Evolutionary conservation across 495 filamentous ascomycete species (phyloP), one percentile per base, ranked within the genome.

Genomic region (Penicillium angulare): DNA sequence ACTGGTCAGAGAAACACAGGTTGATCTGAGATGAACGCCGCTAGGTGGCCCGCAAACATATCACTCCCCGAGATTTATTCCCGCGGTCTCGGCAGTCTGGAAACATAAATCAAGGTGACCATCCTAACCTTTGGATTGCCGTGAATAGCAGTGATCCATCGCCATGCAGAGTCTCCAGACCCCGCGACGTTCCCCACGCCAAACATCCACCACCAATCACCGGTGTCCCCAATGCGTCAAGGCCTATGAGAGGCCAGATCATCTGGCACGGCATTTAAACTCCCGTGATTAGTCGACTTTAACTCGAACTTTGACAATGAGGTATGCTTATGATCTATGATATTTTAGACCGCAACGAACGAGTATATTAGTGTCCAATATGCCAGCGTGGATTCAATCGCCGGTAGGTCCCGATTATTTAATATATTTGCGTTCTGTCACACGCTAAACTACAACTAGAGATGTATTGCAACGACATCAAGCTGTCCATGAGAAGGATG

Each of bases 231-330:
- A 67, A 1, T 67, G 61, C 21, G 53, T 46, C 44, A 57, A 57
- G 53, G 59, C 51, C 6, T 67, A 65, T 18, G 57, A 60, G 21
- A 45, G 57, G 1, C 49, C 57, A 7, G 64, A 67, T 44, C 64
- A 67, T 50, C 41, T 67, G n/a, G 56, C 61, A 16, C 64, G 64
- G 23, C 64, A 64, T 45, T 42, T 64, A 21, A 58, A 67, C 34
- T 64, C 64, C 32, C 63, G 61, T 64, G 38, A 41, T 52, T 12
- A 13, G 51, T 23, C 9, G 7, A 22, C 18, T 33, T 47, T 16
- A 20, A 9, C 7, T 7, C 4, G 15, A 7, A 12, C 8, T 22
- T 21, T 8, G 34, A 6, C n/a, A 27, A 0, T 33, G 3, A 7
- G 32, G n/a, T 16, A 18, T 15, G 22, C 40, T 43, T 17, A 43